phyloP scores from a whole-genome alignment of 495 filamentous ascomycete species.

The Cladorrhinum samala region DNA sequence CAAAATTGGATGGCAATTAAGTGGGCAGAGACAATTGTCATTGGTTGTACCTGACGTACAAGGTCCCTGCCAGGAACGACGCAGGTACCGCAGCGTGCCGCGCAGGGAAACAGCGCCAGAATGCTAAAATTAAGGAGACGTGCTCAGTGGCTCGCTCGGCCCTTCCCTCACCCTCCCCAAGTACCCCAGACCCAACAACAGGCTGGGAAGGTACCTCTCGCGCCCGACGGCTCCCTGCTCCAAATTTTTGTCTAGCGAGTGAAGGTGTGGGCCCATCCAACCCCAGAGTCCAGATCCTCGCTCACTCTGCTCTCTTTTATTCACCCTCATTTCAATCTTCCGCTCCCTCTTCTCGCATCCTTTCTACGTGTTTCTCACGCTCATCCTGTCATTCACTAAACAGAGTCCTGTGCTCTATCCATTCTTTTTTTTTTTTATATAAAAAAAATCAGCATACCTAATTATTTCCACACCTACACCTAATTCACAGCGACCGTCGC shows the following conservation, averaged over 20 bases:
- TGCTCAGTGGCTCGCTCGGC: constrained; percentile 9
- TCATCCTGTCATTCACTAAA: constrained; percentile 24
- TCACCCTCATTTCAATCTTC: constrained; percentile 18
- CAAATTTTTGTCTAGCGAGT: constrained; percentile 3
- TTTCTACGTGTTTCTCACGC: constrained; percentile 16
- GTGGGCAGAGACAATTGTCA: no score
- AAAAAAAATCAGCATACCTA: neutral
- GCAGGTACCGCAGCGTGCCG: constrained; percentile 16
- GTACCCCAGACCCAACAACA: constrained; percentile 13
- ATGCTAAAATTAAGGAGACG: constrained; percentile 31
- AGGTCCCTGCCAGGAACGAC: no score
- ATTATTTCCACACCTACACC: neutral
- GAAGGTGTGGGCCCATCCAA: constrained; percentile 7
- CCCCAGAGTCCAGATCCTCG: constrained; percentile 9
- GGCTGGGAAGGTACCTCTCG: constrained; percentile 14
- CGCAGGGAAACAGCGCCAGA: constrained; percentile 11
- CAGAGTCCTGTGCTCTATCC: constrained; percentile 29
- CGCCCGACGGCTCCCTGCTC: neutral
- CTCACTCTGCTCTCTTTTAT: constrained; percentile 8
- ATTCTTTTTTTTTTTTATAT: constrained; percentile 25
- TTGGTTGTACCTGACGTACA: no score
- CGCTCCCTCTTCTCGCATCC: constrained; percentile 1
- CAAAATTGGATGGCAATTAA: no score
- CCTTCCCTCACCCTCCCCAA: neutral
- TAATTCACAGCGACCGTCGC: neutral